Conservation (phyloP, 805 yeast species). For the Ogataea degrootiae region DNA sequence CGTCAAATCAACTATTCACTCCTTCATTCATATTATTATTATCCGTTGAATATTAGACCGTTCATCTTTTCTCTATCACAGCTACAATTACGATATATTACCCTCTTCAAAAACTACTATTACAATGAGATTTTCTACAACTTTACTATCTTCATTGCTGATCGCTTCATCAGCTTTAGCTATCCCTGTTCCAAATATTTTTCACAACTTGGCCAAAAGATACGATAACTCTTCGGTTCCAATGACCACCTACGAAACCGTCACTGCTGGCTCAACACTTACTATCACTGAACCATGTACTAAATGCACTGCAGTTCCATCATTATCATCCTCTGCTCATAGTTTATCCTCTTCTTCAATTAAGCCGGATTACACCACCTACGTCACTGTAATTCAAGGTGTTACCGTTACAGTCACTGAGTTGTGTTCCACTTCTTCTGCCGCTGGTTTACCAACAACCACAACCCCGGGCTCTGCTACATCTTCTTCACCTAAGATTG, state of each 20-base stretch:
- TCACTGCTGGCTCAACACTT: background rate
- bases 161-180: slow-evolving; percentile 12
- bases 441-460: slow-evolving; percentile 1
- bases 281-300: slow-evolving; percentile 3
- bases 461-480: no score
- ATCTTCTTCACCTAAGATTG: background rate
- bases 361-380: slow-evolving; percentile 7
- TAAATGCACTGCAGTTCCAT: background rate
- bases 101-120: background rate
- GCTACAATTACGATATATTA: no score
- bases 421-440: slow-evolving; percentile 8
- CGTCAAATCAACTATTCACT: slow-evolving; percentile 25
- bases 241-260: background rate
- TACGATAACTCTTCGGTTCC: slow-evolving; percentile 19
- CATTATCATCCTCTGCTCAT: background rate
- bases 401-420: slow-evolving; percentile 19
- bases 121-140: slow-evolving; percentile 14
- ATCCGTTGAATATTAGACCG: slow-evolving; percentile 14
- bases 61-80: no score
- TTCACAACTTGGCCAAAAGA: slow-evolving; percentile 21
- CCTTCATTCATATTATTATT: slow-evolving; percentile 13
- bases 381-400: slow-evolving; percentile 15
- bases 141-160: slow-evolving; percentile 9
- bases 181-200: slow-evolving; percentile 16
- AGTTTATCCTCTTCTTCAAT: background rate